phyloP scores from a whole-genome alignment of 2,329 filamentous ascomycete species.

The Dactylellina drechsleri region DNA sequence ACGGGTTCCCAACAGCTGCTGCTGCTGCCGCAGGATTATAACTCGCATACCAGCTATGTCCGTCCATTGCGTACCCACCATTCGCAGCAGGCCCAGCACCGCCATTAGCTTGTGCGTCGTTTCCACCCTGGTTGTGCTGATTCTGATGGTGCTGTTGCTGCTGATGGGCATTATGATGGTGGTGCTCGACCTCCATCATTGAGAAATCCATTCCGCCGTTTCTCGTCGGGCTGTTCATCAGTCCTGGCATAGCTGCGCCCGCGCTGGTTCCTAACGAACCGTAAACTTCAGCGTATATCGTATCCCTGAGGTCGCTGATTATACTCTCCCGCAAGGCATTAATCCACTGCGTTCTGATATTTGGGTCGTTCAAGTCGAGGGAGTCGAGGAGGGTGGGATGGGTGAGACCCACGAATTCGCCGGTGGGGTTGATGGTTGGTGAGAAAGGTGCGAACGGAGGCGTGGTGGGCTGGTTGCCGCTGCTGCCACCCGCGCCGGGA shows the following conservation, averaged over 20 bases:
- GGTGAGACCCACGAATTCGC: constrained; percentile 53
- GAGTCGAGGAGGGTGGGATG: constrained; percentile 55
- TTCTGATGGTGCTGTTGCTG: constrained; percentile 19
- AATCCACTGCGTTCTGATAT: constrained; percentile 55
- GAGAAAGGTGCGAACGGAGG: constrained; percentile 48
- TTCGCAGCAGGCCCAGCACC: constrained; percentile 20
- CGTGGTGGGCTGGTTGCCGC: constrained; percentile 46
- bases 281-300: constrained; percentile 44
- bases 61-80: constrained; percentile 46
- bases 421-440: constrained; percentile 43
- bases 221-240: constrained; percentile 47
- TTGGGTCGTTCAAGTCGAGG: constrained; percentile 57
- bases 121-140: constrained; percentile 11
- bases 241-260: constrained; percentile 21
- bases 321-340: constrained; percentile 57
- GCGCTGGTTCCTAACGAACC: constrained; percentile 29
- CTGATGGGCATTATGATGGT: constrained; percentile 26
- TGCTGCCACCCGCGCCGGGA: constrained; percentile 31
- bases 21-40: constrained; percentile 36
- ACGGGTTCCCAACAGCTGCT: constrained; percentile 37
- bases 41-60: constrained; percentile 39
- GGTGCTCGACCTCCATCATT: constrained; percentile 51
- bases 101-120: constrained; percentile 39
- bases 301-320: constrained; percentile 36
- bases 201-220: constrained; percentile 46